Conservation (phyloP, 768 basidiomycete species). For the Mycena floridula region DNA sequence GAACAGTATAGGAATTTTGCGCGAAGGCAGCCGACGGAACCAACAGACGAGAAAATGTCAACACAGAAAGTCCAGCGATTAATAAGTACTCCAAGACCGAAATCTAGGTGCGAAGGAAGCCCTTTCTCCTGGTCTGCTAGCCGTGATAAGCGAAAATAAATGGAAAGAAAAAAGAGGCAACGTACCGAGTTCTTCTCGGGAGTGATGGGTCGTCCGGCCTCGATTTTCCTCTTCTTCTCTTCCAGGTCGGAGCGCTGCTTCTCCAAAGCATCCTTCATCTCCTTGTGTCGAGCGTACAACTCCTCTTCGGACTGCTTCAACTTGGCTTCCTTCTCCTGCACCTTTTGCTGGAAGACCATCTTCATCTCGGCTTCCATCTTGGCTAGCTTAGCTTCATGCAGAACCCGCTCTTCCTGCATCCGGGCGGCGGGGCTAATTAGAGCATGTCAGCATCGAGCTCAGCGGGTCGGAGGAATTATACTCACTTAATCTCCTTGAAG, state of each 20-base stretch:
- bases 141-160: slow-evolving; percentile 10
- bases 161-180: slow-evolving; percentile 14
- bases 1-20: neutral
- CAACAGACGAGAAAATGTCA: slow-evolving; percentile 22
- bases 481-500: slow-evolving; percentile 99
- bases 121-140: slow-evolving; percentile 60
- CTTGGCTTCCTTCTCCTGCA: slow-evolving; percentile 98
- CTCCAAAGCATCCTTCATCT: slow-evolving; percentile 99
- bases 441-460: slow-evolving; percentile 8
- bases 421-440: slow-evolving; percentile 86
- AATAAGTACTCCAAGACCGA: slow-evolving; percentile 18
- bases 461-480: slow-evolving; percentile 8
- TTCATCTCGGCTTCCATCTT: slow-evolving; percentile 99
- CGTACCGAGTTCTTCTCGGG: slow-evolving; percentile 88
- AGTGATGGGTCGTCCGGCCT: slow-evolving; percentile 90
- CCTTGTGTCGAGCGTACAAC: slow-evolving; percentile 95
- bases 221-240: slow-evolving; percentile 96
- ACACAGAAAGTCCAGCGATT: slow-evolving; percentile 14
- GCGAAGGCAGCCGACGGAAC: slow-evolving; percentile 15
- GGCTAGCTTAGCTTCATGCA: slow-evolving; percentile 95
- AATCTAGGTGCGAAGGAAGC: slow-evolving; percentile 64
- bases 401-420: slow-evolving; percentile 90
- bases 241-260: slow-evolving; percentile 94
- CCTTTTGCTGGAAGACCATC: slow-evolving; percentile 99
- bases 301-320: slow-evolving; percentile 99